Base-by-base conservation (phyloP, 192 early-diverging fungal genomes). In the Backusella westeae region DNA sequence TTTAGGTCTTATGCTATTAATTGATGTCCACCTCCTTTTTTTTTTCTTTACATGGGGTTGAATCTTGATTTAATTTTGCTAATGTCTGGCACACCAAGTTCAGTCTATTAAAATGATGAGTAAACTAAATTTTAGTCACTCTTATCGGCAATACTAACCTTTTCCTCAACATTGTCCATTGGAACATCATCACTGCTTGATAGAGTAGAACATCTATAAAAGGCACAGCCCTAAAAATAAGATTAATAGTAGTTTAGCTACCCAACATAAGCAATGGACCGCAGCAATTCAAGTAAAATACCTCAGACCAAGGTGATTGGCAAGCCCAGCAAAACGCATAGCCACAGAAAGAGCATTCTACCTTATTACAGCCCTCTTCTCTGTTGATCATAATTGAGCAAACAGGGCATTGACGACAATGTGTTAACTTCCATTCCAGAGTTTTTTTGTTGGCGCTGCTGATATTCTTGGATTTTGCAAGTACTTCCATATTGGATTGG, bases 361-460 rank as follows among this genome's bases (percentile, higher is more conserved):
- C 85, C 75, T 91, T 91, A 70, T 91, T 89, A 72, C 90, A 91
- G 9, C 90, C 90, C 74, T 91, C 90, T 66, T 91, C 90, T 36
- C 90, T 80, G 38, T 86, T 86, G 49, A 91, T 91, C 69, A 90
- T 46, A 53, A 89, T 86, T 35, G 83, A 89, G 73, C 90, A 91
- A 52, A 81, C 81, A 17, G 90, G 90, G 68, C 90, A 91, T 42
- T 82, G 82, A 26, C 87, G 91, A 66, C 86, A 79, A 29, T 41
- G 19, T 26, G 26, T 12, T 4, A 71, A 7, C 32, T 49, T 71
- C 39, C 39, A 49, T 49, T 71, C 26, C 26, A 49, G n/a, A 6
- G 39, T 49, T 6, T 71, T 29, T 49, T 32, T 34, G 17, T 23
- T 36, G 15, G 0, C n/a, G 7, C 41, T 34, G 12, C 12, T 44